phyloP scores from a whole-genome alignment of 2,329 filamentous ascomycete genomes.

The Colletotrichum horii region DNA sequence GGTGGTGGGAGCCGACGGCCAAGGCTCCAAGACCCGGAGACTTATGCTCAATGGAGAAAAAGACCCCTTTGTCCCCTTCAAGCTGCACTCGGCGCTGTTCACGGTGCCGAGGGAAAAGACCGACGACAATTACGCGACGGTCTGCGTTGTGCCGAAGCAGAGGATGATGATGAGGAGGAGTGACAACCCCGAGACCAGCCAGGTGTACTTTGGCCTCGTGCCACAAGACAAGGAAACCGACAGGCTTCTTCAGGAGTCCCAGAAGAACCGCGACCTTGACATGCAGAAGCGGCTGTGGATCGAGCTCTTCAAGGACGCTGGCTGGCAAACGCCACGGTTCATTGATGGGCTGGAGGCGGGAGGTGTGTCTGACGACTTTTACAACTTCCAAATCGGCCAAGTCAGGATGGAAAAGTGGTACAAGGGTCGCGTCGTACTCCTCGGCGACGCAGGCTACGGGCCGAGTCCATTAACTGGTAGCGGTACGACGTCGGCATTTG shows the following conservation, averaged over 20 bases:
- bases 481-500: conserved; percentile 53
- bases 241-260: background rate
- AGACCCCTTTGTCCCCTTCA: conserved; percentile 29
- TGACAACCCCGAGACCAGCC: conserved; percentile 17
- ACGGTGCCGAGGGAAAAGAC: conserved; percentile 29
- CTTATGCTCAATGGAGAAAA: conserved; percentile 37
- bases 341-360: conserved; percentile 30
- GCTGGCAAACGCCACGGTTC: conserved; percentile 51
- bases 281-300: conserved; percentile 34
- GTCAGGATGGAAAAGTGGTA: conserved; percentile 51
- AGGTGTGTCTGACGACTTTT: conserved; percentile 50
- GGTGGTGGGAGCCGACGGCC: conserved; percentile 61
- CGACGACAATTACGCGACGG: conserved; percentile 20
- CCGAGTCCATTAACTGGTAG: conserved; percentile 53
- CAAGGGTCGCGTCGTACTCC: conserved; percentile 49
- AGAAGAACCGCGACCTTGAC: conserved; percentile 10
- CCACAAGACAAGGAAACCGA: background rate
- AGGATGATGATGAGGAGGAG: background rate
- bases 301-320: conserved; percentile 32
- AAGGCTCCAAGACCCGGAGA: conserved; percentile 52
- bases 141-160: background rate
- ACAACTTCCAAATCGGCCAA: conserved; percentile 47
- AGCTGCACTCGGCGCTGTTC: conserved; percentile 36
- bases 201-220: conserved; percentile 9
- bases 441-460: conserved; percentile 61